Evolutionary conservation across 495 filamentous ascomycete genomes (phyloP), one percentile per base, ranked within the genome.

Genomic region (Podospora pseudocomata): DNA sequence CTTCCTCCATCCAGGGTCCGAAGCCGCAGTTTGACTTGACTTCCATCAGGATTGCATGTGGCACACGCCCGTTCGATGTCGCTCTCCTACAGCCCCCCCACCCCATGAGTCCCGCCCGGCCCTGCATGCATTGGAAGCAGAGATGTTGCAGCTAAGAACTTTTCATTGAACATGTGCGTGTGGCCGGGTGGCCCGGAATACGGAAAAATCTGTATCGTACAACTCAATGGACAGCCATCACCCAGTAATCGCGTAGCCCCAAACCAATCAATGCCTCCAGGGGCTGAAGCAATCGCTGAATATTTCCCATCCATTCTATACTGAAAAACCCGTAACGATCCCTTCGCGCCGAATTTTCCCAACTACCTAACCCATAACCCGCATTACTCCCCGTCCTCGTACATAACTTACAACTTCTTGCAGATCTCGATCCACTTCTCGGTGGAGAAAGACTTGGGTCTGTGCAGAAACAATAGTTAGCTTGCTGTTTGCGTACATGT

Each of bases 401-500:
- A 53, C 32, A 58, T 65, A 72, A 65, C 59, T 93, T 91, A 99
- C 81, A 99, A 84, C 83, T 91, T 93, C 77, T 83, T 77, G 93
- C 88, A 73, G 70, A 98, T 88, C 86, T 98, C 94, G 79, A 93
- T 90, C 85, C 92, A 98, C 78, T 95, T 94, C 76, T 93, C 92
- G 64, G 95, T 98, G 80, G 90, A 93, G 90, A 97, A 98, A 70
- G 89, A 92, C 91, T 99, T 99, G 79, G 95, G 95, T 72, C 90
- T 78, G 65, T 69, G 39, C 15, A 60, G 59, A 27, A 4, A 61
- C 5, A 7, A 32, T 61, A n/a, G 28, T 61, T 61, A 28, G 59
- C 27, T 30, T 18, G 11, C 27, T 28, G 28, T n/a, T 27, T 18
- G 28, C 11, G 16, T 58, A 58, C 9, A 58, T 13, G 39, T 13